Conservation (phyloP, 1,139 yeast genomes). For the Saccharomyces hybrid region DNA sequence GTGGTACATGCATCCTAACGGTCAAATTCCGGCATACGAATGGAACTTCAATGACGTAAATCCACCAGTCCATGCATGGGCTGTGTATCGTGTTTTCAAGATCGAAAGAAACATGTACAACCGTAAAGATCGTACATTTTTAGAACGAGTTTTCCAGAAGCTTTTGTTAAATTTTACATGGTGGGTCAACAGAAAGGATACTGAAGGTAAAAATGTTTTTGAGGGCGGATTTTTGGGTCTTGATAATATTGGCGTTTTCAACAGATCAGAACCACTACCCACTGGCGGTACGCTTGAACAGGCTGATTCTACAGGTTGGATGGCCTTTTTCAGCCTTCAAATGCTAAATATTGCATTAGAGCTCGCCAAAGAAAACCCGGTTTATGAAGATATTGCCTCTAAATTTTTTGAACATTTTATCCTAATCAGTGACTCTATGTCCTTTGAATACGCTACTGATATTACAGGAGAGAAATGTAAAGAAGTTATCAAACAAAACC, state of each 20-base stretch:
- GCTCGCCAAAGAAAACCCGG: constrained; percentile 76
- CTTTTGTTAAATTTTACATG: constrained; percentile 85
- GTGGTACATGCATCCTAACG: constrained; percentile 98
- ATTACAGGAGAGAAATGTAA: constrained; percentile 32
- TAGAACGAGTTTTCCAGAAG: constrained; percentile 89
- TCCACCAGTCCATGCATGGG: constrained; percentile 98
- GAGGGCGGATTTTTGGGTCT: constrained; percentile 94
- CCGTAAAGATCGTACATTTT: constrained; percentile 69
- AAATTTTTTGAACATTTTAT: constrained; percentile 93
- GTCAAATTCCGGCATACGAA: constrained; percentile 97
- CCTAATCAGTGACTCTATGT: constrained; percentile 92
- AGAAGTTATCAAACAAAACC: constrained; percentile 49
- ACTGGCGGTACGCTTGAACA: constrained; percentile 90
- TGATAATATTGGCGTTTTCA: constrained; percentile 90
- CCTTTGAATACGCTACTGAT: constrained; percentile 41
- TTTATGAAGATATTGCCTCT: constrained; percentile 90
- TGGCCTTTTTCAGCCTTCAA: constrained; percentile 88
- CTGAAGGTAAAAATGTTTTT: constrained; percentile 81
- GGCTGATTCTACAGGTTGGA: constrained; percentile 98
- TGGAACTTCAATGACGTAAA: constrained; percentile 96
- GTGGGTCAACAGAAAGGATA: constrained; percentile 96
- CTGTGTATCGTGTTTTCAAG: constrained; percentile 83
- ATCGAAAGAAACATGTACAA: constrained; percentile 86
- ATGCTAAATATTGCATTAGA: constrained; percentile 93
- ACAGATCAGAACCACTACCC: constrained; percentile 90